Conservation (phyloP, 225 moss, liverwort and hornwort species). For the Bryum argenteum region DNA sequence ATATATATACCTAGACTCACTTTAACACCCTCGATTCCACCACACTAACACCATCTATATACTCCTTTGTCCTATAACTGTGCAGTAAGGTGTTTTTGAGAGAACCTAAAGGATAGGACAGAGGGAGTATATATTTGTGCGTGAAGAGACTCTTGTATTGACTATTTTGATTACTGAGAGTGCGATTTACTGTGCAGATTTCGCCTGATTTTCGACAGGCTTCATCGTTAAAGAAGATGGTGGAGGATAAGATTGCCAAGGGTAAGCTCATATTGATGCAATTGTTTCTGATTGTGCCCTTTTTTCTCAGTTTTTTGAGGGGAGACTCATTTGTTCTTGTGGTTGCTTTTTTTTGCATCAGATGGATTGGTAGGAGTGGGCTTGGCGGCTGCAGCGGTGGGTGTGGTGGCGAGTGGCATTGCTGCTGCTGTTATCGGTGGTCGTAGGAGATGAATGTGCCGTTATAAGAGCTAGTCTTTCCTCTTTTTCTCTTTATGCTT, state of each 20-base stretch:
- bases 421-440: constrained; percentile 74
- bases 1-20: no score
- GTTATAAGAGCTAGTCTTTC: neutral
- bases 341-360: constrained; percentile 38
- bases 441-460: constrained; percentile 51
- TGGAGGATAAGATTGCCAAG: constrained; percentile 98
- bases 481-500: neutral
- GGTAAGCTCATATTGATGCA: constrained; percentile 38
- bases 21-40: no score
- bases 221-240: constrained; percentile 69
- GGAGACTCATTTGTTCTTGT: neutral
- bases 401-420: constrained; percentile 94
- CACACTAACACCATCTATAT: no score
- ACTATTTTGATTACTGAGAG: constrained; percentile 10
- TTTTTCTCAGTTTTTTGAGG: neutral
- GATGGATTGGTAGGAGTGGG: constrained; percentile 99
- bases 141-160: no score
- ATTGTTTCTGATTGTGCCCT: neutral
- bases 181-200: constrained; percentile 55
- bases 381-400: constrained; percentile 95
- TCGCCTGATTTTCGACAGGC: constrained; percentile 97
- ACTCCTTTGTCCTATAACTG: no score
- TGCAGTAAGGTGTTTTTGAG: no score
- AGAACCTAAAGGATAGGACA: no score
- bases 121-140: no score